Evolutionary conservation across 371 early-diverging fungal species (phyloP).

Genomic region (Rhizopus microsporus): DNA sequence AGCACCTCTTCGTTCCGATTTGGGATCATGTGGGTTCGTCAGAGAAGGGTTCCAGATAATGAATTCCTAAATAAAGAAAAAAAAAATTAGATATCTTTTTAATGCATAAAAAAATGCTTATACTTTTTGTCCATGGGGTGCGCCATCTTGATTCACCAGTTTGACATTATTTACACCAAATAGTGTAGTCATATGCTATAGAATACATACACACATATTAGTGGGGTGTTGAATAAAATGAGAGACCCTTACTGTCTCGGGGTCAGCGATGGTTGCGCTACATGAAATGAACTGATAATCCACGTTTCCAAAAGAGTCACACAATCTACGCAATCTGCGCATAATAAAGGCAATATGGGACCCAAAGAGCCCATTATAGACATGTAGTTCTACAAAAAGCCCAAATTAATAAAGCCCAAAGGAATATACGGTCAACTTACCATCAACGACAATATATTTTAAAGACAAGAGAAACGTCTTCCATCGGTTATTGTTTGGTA

Average conservation of each 20-base stretch:
- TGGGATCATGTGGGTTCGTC: constrained; percentile 13
- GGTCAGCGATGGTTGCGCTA: constrained; percentile 55
- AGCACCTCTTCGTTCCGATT: constrained; percentile 22
- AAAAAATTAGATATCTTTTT: neutral
- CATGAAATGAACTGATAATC: constrained; percentile 65
- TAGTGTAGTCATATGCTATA: constrained; percentile 48
- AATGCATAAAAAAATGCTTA: constrained; percentile 17
- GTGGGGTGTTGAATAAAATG: neutral
- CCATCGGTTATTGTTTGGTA: constrained; percentile 67
- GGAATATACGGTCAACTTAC: constrained; percentile 23
- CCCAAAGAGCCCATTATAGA: constrained; percentile 71
- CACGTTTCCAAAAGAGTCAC: constrained; percentile 46
- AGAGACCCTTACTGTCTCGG: constrained; percentile 37
- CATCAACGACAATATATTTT: constrained; percentile 73
- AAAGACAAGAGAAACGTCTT: constrained; percentile 50
- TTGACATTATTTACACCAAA: constrained; percentile 39
- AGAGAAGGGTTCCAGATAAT: constrained; percentile 46
- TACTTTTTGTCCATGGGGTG: constrained; percentile 41
- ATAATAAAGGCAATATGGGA: constrained; percentile 68
- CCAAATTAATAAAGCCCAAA: neutral
- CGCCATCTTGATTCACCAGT: constrained; percentile 39
- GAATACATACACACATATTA: constrained; percentile 9
- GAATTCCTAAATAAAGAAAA: constrained; percentile 24
- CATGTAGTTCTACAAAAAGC: constrained; percentile 61
- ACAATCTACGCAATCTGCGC: constrained; percentile 65